Evolutionary conservation across 2,329 filamentous ascomycete species (phyloP).

Genomic region (Hypoxylon sp.): DNA sequence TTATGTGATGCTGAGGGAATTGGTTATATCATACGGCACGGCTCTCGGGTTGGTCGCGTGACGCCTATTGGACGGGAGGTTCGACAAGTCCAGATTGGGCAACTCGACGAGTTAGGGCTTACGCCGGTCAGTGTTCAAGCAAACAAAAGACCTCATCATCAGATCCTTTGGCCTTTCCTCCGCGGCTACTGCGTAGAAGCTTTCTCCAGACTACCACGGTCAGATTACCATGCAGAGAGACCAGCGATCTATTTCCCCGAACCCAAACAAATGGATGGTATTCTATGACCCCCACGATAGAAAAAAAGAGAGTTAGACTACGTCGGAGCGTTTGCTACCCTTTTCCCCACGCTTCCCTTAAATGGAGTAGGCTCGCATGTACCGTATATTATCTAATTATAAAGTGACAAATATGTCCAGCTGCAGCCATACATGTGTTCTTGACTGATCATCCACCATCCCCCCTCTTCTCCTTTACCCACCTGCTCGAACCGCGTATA

Average conservation of each 20-base stretch:
- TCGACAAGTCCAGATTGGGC: constrained; percentile 30
- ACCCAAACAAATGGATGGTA: constrained; percentile 35
- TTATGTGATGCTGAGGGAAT: constrained; percentile 38
- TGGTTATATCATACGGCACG: constrained; percentile 30
- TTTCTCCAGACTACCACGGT: constrained; percentile 34
- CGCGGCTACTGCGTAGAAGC: constrained; percentile 10
- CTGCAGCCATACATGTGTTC: neutral
- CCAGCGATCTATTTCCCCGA: constrained; percentile 30
- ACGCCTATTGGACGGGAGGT: constrained; percentile 26
- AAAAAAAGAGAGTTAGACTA: constrained; percentile 6
- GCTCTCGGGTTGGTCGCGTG: constrained; percentile 34
- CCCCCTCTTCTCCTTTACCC: constrained; percentile 9
- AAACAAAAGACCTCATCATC: constrained; percentile 35
- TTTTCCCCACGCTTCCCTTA: constrained; percentile 22
- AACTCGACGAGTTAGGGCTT: constrained; percentile 41
- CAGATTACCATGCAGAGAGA: constrained; percentile 41
- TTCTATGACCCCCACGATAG: constrained; percentile 37
- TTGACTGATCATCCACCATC: constrained; percentile 15
- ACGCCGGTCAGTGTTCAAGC: constrained; percentile 25
- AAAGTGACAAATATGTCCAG: constrained; percentile 26
- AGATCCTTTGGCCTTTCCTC: constrained; percentile 20
- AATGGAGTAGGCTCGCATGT: constrained; percentile 15
- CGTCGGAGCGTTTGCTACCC: constrained; percentile 29
- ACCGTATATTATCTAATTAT: constrained; percentile 35
- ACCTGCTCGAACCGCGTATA: constrained; percentile 20